phyloP scores from a whole-genome alignment of 2,329 filamentous ascomycete genomes.

The Dissoconium aciculare region DNA sequence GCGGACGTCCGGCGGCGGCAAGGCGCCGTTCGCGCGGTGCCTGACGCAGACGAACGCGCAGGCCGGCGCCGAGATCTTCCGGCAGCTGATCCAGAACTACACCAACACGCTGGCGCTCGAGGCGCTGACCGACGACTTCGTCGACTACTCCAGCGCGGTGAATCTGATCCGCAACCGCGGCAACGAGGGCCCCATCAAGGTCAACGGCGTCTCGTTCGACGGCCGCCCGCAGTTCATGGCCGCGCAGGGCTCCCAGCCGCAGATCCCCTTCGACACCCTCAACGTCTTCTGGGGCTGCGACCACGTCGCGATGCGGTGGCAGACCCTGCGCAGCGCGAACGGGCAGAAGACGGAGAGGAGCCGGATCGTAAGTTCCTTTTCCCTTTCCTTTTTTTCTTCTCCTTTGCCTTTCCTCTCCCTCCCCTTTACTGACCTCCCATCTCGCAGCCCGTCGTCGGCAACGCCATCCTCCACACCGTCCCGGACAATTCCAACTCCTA shows the following conservation, averaged over 20 bases:
- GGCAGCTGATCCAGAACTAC: conserved; percentile 20
- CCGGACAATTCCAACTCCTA: conserved; percentile 14
- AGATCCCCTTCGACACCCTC: conserved; percentile 20
- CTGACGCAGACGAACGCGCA: conserved; percentile 14
- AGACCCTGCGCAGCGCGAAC: conserved; percentile 13
- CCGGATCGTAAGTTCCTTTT: conserved; percentile 16
- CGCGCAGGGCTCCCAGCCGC: conserved; percentile 18
- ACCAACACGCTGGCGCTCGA: conserved; percentile 17
- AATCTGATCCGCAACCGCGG: conserved; percentile 21
- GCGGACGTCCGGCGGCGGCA: background rate
- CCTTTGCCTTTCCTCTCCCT: background rate
- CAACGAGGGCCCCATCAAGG: conserved; percentile 13
- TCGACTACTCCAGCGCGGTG: conserved; percentile 20
- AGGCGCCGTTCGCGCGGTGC: conserved; percentile 8
- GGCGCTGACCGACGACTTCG: conserved; percentile 18
- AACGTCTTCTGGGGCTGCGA: conserved; percentile 18
- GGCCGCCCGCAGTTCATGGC: conserved; percentile 17
- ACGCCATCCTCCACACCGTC: conserved; percentile 14
- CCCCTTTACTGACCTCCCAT: background rate
- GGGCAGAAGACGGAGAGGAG: conserved; percentile 16
- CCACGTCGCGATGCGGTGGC: conserved; percentile 16
- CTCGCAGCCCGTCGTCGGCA: conserved; percentile 15
- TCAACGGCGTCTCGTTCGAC: conserved; percentile 16
- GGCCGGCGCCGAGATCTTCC: conserved; percentile 17
- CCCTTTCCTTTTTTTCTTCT: background rate